Evolutionary conservation across 345 rosid species (phyloP), one percentile per base, ranked within the genome.

Genomic region (Pistacia vera): DNA sequence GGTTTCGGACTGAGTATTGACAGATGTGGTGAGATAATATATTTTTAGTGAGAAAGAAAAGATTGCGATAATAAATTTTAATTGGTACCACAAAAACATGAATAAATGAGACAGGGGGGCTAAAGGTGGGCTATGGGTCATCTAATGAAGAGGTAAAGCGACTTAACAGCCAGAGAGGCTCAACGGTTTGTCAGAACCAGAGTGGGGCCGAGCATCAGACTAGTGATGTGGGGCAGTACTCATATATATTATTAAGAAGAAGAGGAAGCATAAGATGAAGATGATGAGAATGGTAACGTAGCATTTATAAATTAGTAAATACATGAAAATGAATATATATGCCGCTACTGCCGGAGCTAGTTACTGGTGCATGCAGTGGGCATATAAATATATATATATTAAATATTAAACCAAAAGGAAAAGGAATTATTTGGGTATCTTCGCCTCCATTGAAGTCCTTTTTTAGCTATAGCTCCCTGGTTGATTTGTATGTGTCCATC

Each of bases 401-500:
- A 60, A 63, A 58, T 71, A 62, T 52, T 51, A 60, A 63, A 74
- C 60, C 9, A 7, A 41, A 41, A 41, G 46, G 83, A 60, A 67
- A 71, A 59, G 83, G 80, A 83, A 79, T 83, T 71, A 79, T 83
- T 28, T 79, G 75, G 83, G 83, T 72, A 65, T 68, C 75, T 63
- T 77, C 56, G 75, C 84, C 71, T 18, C 14, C 61, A 35, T 75
- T 64, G 46, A 75, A 82, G 63, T 59, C 68, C 62, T 67, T 60
- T 82, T 78, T 65, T 70, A 48, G 81, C 61, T 70, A 25, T 25
- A 38, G 80, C 84, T 73, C 76, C 81, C 77, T 78, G 85, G 61
- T 81, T 82, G 71, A 74, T 81, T 70, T 74, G 62, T 75, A 52
- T 85, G 86, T 80, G 80, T 84, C 85, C 88, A 74, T 59, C 71